These are phyloP conservation scores for Corymbia maculata DNA, from an alignment of 345 rosid species.

Conservation along the genomic window DNA sequence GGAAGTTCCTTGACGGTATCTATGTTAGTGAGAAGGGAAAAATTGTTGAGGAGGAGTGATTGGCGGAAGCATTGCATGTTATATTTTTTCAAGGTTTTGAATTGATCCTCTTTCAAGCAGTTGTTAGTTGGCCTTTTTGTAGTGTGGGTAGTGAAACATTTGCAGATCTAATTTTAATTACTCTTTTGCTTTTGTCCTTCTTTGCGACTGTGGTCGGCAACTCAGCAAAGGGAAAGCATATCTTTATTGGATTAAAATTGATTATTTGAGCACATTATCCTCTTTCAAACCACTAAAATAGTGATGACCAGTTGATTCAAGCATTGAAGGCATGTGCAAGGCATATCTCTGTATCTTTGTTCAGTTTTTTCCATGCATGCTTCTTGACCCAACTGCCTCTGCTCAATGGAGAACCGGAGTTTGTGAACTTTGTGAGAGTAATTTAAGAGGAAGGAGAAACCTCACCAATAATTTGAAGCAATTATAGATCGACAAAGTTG, in stretches of 20 bases:
- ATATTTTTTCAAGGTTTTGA: background rate
- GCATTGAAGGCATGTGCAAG: background rate
- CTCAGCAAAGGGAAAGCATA: background rate
- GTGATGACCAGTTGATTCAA: background rate
- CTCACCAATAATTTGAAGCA: background rate
- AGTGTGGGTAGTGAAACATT: background rate
- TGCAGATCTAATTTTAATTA: background rate
- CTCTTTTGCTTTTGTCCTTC: background rate
- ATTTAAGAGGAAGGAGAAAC: background rate
- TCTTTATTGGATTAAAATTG: background rate
- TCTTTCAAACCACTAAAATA: background rate
- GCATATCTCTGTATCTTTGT: background rate
- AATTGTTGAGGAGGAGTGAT: constrained; percentile 18
- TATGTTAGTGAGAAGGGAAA: constrained; percentile 54
- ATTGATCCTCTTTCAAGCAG: background rate
- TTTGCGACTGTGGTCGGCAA: background rate
- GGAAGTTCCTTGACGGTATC: constrained; percentile 62
- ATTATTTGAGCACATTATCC: background rate
- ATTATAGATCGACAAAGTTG: background rate
- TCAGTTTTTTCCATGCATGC: background rate
- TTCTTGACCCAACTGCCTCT: background rate
- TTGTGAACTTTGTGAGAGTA: background rate
- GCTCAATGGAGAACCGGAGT: background rate
- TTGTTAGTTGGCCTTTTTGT: background rate
- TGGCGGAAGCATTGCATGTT: background rate